A percentile compares a stretch with the other conserved stretches of the same genome.
phyloP scores from a whole-genome alignment of 169 alveolate genomes.

The Theileria parva region DNA sequence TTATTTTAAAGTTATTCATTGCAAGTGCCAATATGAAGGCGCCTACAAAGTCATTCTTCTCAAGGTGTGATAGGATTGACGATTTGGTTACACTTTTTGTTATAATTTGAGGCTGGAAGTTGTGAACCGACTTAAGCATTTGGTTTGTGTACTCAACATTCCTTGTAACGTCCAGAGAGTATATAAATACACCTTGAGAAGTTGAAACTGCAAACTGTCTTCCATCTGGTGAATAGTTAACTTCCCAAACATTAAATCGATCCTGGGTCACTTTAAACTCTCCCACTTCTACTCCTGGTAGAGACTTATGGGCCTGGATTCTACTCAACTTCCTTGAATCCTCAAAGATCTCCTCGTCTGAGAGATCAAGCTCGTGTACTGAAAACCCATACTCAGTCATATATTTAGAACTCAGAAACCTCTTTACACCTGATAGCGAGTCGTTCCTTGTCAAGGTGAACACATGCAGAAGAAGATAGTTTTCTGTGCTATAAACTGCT shows the following conservation, averaged over 20 bases:
- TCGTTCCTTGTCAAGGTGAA: constrained; percentile 66
- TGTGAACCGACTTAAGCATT: constrained; percentile 54
- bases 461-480: constrained; percentile 62
- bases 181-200: constrained; percentile 61
- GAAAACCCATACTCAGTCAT: constrained; percentile 63
- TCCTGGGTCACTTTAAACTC: constrained; percentile 46
- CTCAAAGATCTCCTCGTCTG: constrained; percentile 56
- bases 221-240: constrained; percentile 55
- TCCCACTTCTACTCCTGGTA: constrained; percentile 71
- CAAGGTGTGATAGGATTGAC: constrained; percentile 63
- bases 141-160: constrained; percentile 42
- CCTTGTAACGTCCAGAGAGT: constrained; percentile 53
- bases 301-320: constrained; percentile 66
- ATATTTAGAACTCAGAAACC: constrained; percentile 69
- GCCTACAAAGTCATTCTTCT: constrained; percentile 67
- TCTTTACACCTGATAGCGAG: constrained; percentile 64
- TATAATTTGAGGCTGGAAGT: constrained; percentile 75
- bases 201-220: constrained; percentile 68
- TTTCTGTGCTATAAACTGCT: constrained; percentile 71
- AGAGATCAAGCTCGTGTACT: constrained; percentile 56
- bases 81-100: constrained; percentile 78
- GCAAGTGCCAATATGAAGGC: constrained; percentile 81
- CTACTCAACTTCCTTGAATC: constrained; percentile 61
- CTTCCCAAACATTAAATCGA: constrained; percentile 61
- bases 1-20: constrained; percentile 74